Conservation (phyloP, 225 moss, liverwort and hornwort genomes). For the Physcomitrellopsis africana region DNA sequence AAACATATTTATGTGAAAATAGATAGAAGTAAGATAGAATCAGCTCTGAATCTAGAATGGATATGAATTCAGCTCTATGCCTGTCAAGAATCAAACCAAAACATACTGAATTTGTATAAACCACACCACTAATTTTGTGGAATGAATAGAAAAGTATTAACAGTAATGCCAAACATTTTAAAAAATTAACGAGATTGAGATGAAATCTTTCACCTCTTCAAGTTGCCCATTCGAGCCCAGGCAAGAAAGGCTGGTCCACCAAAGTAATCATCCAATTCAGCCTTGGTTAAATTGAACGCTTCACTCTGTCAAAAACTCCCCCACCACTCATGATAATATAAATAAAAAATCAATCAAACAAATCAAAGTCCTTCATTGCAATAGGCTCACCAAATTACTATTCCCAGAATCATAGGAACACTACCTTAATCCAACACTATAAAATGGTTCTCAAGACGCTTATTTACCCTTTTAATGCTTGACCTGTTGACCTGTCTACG, state of each 20-base stretch:
- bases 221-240: conserved; percentile 94
- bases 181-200: conserved; percentile 19
- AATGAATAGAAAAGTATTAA: neutral
- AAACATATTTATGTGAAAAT: neutral
- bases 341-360: neutral
- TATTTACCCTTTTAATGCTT: neutral
- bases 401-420: conserved; percentile 1
- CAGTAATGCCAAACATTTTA: neutral
- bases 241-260: conserved; percentile 93
- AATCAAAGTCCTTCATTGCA: conserved; percentile 2
- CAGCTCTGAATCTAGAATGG: conserved; percentile 13
- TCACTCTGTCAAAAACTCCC: conserved; percentile 53
- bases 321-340: conserved; percentile 21
- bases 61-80: neutral
- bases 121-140: conserved; percentile 4
- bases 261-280: conserved; percentile 85
- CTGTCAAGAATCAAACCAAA: conserved; percentile 3
- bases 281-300: conserved; percentile 71
- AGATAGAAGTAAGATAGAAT: conserved; percentile 4
- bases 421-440: neutral
- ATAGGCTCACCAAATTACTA: neutral
- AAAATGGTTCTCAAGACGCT: conserved; percentile 3
- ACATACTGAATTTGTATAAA: neutral
- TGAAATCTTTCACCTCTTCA: conserved; percentile 61
- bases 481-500: neutral